Evolutionary conservation across 106 monocot genomes (phyloP).

Genomic region (Allium cepa): DNA sequence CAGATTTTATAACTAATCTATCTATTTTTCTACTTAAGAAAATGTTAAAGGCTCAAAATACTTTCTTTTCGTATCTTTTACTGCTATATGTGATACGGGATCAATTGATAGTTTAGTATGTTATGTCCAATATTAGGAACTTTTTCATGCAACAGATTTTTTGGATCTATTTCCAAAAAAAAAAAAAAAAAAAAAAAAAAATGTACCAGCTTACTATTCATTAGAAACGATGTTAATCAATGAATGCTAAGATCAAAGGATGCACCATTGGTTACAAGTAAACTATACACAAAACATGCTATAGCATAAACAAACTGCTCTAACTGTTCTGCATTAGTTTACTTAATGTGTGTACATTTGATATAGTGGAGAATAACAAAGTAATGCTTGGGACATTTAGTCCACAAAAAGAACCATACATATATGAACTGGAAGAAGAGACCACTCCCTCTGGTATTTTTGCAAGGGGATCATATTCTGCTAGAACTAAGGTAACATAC

Average conservation of each 20-base stretch:
- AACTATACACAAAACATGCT: too few species aligned
- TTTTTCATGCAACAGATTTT: too few species aligned
- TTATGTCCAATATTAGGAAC: neutral
- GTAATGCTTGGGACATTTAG: conserved; percentile 73
- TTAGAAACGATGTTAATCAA: too few species aligned
- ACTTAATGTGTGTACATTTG: neutral
- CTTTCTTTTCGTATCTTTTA: neutral
- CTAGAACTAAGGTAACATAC: conserved; percentile 47
- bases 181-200: too few species aligned
- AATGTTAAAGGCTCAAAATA: neutral
- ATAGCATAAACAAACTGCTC: too few species aligned
- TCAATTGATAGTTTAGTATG: neutral
- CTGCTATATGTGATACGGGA: neutral
- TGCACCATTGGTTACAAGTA: too few species aligned
- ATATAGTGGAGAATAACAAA: conserved; percentile 49
- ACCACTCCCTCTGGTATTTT: conserved; percentile 69
- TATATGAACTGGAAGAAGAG: conserved; percentile 55
- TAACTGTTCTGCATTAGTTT: neutral
- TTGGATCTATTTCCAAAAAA: too few species aligned
- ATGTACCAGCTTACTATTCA: too few species aligned
- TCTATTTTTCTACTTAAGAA: too few species aligned
- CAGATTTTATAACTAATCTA: too few species aligned
- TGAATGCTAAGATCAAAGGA: too few species aligned
- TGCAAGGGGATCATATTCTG: conserved; percentile 65
- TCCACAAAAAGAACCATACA: conserved; percentile 59